Conservation (phyloP, 192 early-diverging fungal species). For the Tieghemiomyces parasiticus region DNA sequence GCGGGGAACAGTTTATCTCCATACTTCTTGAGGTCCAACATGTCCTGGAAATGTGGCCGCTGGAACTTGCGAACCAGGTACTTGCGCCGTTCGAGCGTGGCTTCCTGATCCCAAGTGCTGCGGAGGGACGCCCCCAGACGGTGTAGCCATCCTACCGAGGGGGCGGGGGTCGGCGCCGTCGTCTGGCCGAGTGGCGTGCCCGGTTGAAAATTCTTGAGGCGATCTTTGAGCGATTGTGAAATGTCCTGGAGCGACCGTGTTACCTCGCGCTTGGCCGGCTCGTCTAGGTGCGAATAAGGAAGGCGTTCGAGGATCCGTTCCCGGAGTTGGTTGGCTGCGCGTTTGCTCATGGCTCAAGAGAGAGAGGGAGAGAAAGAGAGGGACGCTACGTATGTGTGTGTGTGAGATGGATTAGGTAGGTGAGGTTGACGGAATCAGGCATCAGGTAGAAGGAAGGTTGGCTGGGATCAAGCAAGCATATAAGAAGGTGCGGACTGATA, state of each 20-base stretch:
- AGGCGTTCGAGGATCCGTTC: background rate
- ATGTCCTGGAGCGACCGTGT: background rate
- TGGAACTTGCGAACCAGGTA: conserved; percentile 26
- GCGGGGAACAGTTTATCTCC: conserved; percentile 31
- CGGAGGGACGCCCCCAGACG: conserved; percentile 20
- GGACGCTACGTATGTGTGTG: no score
- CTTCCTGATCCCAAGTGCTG: conserved; percentile 25
- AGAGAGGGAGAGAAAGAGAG: no score
- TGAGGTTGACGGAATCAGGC: no score
- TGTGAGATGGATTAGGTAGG: no score
- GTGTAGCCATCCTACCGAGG: conserved; percentile 13
- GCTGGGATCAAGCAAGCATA: no score
- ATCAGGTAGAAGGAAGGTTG: no score
- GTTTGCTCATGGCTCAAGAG: conserved; percentile 1
- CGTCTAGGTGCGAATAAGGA: background rate
- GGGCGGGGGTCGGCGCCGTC: conserved; percentile 15
- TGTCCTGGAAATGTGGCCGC: conserved; percentile 30
- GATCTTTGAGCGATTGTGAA: background rate
- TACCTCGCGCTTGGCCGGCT: conserved; percentile 7
- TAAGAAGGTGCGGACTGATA: no score
- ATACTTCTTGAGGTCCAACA: conserved; percentile 29
- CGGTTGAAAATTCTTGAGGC: conserved; percentile 18
- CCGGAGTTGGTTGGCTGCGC: background rate
- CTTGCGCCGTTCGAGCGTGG: conserved; percentile 28
- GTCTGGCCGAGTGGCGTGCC: conserved; percentile 27